A percentile compares a stretch with the other conserved stretches of the same genome.
Conservation (phyloP, 345 rosid genomes). For the Brassica rapa region DNA sequence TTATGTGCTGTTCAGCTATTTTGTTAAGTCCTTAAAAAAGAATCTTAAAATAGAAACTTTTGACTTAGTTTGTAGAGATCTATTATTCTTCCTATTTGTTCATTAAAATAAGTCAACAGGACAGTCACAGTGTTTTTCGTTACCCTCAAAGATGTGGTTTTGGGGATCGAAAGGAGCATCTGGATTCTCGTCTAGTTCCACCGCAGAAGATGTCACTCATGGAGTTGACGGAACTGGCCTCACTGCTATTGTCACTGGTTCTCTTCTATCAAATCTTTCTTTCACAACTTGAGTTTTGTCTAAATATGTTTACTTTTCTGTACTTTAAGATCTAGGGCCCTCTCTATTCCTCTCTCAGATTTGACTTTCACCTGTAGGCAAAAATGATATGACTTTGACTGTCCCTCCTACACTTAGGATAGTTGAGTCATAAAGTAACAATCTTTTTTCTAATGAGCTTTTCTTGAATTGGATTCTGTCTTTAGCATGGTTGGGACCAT, state of each 20-base stretch:
- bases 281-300: neutral
- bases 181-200: neutral
- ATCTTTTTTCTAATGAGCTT: neutral
- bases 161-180: neutral
- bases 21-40: neutral
- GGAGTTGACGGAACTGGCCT: neutral
- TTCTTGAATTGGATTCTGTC: neutral
- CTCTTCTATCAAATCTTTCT: neutral
- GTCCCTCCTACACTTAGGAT: neutral
- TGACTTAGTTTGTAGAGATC: neutral
- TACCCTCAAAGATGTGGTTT: constrained; percentile 44
- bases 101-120: constrained; percentile 32
- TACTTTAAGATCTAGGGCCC: neutral
- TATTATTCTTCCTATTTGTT: too few species aligned
- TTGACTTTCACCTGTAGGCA: neutral
- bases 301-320: neutral
- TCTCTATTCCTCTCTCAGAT: neutral
- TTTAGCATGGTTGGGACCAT: constrained; percentile 20
- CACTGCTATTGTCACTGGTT: neutral
- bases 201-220: neutral
- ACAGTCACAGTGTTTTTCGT: neutral
- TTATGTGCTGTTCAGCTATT: too few species aligned
- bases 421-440: constrained; percentile 1
- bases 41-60: neutral
- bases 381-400: neutral